Base-by-base conservation (phyloP, 352 stramenopile genomes). In the Globisporangium takayamanum region DNA sequence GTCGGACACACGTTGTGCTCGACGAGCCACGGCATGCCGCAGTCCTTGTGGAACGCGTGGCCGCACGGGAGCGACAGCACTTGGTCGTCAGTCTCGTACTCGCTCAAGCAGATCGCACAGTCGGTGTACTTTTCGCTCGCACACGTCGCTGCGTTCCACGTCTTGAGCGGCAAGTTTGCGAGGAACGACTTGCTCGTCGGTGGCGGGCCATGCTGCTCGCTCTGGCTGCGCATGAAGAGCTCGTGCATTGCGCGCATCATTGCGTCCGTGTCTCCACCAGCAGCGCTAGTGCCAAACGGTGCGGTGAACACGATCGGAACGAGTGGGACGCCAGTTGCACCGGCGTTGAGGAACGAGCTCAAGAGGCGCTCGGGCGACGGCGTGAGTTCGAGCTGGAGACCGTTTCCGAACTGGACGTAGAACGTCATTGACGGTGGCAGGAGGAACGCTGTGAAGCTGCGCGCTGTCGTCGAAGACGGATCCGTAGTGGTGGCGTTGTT, bases 1-100 rank as follows among this genome's bases (percentile, higher is more conserved):
- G 80, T 91, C 14, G 84, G 84, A 50, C 84, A 93, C 3, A 89
- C 72, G 36, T 90, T 91, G 76, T 93, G 79, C 45, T 89, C 74
- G 5, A 74, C 37, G 2, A 93, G 84, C 84, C 84, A 93, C 30
- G 70, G 79, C 69, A 88, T 74, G 33, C 73, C 78, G 55, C 84
- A 93, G 39, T 87, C 72, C 63, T 85, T 81, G 73, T 93, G 84
- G 62, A 93, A 91, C 25, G 70, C 73, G 61, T 93, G 84, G 16
- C 76, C 75, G 50, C 84, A 93, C 0, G 84, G 84, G 5, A 93
- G 69, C n/a, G 72, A 72, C 15, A 90, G 63, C 12, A 92, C 70
- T 26, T 71, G 47, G 30, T 92, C 78, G 25, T 84, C 69, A 12
- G 78, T 74, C 64, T 84, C 77, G 50, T 85, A 92, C 55, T 89